Evolutionary conservation across 148 eudicot species (phyloP), one percentile per base, ranked within the genome.

Genomic region (Polygonum aviculare): DNA sequence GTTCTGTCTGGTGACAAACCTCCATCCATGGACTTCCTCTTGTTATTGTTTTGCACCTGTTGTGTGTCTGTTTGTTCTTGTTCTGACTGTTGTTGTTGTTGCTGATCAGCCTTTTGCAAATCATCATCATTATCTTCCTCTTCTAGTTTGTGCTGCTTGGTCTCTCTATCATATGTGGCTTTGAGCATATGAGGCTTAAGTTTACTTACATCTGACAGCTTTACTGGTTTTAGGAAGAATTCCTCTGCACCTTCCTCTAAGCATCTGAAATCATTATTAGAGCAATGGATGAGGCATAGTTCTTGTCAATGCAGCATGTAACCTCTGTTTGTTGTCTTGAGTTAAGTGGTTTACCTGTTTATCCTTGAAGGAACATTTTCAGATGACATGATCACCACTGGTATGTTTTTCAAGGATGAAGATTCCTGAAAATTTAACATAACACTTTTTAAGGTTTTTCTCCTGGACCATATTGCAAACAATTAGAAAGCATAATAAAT

Each of bases 241-340:
- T 94, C 98, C 47, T 94, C 93, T 60, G 98, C 98, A 74, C 98
- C 98, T 82, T 89, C 98, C 75, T 94, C 96, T 55, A 94, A 90
- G 78, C 98, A 94, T 83, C 98, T 94, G 88, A 75, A 16, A 45
- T 49, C 51, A 62, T 26, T 62, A 26, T 26, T 26, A 26, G 31
- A 62, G 69, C 5, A 62, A 62, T 73, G 40, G 6, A 12, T 19
- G 15, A 36, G 45, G 5, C 35, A 4, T 16, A 69, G 3, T 69
- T 47, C 7, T 21, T 55, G 39, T 26, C 0, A 75, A 52, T 38
- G 65, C 14, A 75, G 19, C 35, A 19, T 72, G 33, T 55, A 75
- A 40, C 38, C 18, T 45, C 41, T 73, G 60, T 63, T 49, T 54
- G 59, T 16, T 16, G 35, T 21, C 11, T 60, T 60, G 69, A 1